Percentiles rank a stretch among this genome's conserved stretches.
Conservation (phyloP, 192 early-diverging fungal species). For the Dimargaris xerosporica region DNA sequence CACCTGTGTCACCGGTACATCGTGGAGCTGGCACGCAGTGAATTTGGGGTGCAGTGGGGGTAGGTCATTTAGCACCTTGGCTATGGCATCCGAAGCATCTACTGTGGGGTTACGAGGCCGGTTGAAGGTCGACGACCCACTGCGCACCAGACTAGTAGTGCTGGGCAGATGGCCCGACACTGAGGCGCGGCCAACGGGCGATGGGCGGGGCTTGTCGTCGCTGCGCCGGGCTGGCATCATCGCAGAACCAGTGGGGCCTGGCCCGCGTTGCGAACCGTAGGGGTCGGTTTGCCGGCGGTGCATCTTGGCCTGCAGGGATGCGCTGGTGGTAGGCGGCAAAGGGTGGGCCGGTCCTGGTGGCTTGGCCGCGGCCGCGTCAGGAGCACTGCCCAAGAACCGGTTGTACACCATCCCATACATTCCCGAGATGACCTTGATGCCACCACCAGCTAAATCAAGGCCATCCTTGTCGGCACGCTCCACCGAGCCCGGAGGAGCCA, state of each 20-base stretch:
- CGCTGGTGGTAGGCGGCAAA: neutral
- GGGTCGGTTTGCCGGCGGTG: constrained; percentile 3
- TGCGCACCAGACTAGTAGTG: neutral
- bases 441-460: constrained; percentile 28
- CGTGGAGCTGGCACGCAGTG: neutral
- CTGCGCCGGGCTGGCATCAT: neutral
- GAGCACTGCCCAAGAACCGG: constrained; percentile 9
- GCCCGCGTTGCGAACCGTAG: neutral
- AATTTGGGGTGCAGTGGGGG: neutral
- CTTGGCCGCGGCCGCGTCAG: neutral
- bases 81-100: neutral
- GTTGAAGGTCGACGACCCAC: neutral
- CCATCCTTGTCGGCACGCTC: constrained; percentile 26
- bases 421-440: constrained; percentile 28
- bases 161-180: neutral
- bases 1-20: constrained; percentile 1
- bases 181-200: neutral
- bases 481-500: no score
- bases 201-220: neutral
- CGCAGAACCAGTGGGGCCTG: neutral
- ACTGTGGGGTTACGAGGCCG: neutral
- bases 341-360: neutral
- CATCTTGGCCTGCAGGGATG: neutral
- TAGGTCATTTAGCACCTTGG: no score
- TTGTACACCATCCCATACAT: constrained; percentile 29